Base-by-base conservation (phyloP, 768 basidiomycete genomes). In the Mycena leptocephala region DNA sequence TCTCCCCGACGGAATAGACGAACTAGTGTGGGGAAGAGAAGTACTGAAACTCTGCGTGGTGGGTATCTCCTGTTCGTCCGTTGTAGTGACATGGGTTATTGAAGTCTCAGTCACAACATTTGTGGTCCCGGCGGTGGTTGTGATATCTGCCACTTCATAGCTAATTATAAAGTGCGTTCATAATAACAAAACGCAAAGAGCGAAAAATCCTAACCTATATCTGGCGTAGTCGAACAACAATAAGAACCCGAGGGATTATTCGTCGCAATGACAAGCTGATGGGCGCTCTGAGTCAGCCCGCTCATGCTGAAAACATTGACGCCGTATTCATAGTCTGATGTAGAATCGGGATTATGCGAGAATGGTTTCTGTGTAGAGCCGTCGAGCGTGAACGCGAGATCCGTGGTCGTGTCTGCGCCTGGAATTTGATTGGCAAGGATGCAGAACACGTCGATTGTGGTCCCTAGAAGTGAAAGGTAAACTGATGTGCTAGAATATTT, bases 221-320 rank as follows among this genome's bases (percentile, higher is more conserved):
- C 43, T 16, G 26, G 76, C 76, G 28, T 58, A 77, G 62, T 77
- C 76, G 37, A 74, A 77, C 30, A 74, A n/a, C 0, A 77, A 9
- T 9, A 73, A 48, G 9, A 64, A 6, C 67, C 76, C 26, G 48
- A 6, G 11, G 76, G 35, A 66, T 58, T 55, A 59, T 73, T 65
- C 13, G 76, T 69, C 24, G 66, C 24, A 28, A 77, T 18, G 18
- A 70, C 63, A 16, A 74, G 53, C 33, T 56, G 24, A 55, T 77
- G 76, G 9, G 48, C 13, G 0, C 10, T 39, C 26, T 70, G 51
- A 8, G 9, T 41, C 33, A 77, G 48, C 8, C 58, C 58, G 16
- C 33, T 10, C 5, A 70, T 20, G 32, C 55, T 41, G 48, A 77
- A 48, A 20, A 77, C 76, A 2, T 63, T 28, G 5, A 14, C 58